These are phyloP conservation scores for Wallacemonas sp. DNA, from an alignment of 208 protist genomes.

Conservation along the genomic window DNA sequence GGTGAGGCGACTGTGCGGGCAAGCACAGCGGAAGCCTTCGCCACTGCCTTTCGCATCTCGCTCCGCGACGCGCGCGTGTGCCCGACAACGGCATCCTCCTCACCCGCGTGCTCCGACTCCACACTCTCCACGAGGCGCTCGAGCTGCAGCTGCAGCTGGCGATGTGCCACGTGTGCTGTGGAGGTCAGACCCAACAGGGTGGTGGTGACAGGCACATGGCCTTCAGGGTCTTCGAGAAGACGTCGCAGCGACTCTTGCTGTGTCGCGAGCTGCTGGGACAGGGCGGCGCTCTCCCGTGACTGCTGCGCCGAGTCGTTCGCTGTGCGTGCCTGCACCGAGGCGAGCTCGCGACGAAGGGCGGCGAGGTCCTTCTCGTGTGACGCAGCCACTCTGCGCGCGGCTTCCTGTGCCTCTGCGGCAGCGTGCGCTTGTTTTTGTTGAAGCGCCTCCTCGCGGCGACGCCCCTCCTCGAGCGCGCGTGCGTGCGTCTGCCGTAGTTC, in stretches of 20 bases:
- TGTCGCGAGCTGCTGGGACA: conserved; percentile 2
- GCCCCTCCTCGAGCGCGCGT: conserved; percentile 9
- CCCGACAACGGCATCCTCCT: too few relatives aligned
- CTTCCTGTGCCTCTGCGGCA: neutral
- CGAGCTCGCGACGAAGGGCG: conserved; percentile 6
- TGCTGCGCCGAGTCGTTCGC: neutral
- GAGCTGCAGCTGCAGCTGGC: conserved; percentile 1
- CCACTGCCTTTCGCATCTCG: neutral
- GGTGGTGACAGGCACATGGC: neutral
- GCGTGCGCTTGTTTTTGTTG: conserved; percentile 13
- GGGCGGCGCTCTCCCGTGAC: neutral
- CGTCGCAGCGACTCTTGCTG: neutral
- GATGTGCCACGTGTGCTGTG: neutral
- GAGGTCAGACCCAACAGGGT: neutral
- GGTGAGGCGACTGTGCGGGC: neutral
- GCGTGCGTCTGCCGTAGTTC: conserved; percentile 3
- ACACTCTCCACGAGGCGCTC: neutral
- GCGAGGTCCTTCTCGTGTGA: conserved; percentile 11
- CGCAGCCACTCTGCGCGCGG: neutral
- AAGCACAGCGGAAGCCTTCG: neutral
- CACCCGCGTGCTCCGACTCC: neutral
- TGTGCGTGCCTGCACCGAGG: neutral
- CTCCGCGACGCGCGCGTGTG: too few relatives aligned
- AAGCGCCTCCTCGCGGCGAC: conserved; percentile 17
- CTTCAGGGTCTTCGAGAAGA: neutral